Percentiles rank a stretch among this genome's conserved stretches.
Evolutionary conservation across 2,329 filamentous ascomycete genomes (phyloP).

Genomic region (Ascochyta clinopodiicola): DNA sequence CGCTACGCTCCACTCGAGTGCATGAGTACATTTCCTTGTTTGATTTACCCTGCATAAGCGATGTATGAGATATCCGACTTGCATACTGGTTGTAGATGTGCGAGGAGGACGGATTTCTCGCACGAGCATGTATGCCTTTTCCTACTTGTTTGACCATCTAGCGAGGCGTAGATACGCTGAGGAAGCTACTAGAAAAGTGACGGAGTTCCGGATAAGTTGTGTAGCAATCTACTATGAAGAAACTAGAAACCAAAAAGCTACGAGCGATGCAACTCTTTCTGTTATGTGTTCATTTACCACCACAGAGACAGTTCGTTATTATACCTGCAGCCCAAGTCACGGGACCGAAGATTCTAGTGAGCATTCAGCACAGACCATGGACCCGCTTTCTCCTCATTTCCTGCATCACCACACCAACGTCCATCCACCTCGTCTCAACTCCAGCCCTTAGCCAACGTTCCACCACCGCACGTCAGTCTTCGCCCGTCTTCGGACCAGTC

Average conservation of each 20-base stretch:
- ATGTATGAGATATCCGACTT: slow-evolving; percentile 52
- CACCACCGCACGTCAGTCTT: slow-evolving; percentile 1
- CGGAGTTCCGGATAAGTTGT: slow-evolving; percentile 29
- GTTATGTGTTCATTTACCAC: neutral
- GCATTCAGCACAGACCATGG: neutral
- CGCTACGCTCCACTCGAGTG: slow-evolving; percentile 40
- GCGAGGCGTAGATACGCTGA: slow-evolving; percentile 44
- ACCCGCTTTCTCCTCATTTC: slow-evolving; percentile 24
- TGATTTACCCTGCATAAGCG: slow-evolving; percentile 43
- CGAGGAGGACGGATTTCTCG: slow-evolving; percentile 53
- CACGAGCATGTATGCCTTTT: slow-evolving; percentile 22
- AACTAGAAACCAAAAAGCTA: neutral
- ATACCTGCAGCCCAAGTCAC: no score
- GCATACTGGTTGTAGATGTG: slow-evolving; percentile 46
- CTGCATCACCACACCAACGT: slow-evolving; percentile 21
- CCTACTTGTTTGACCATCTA: slow-evolving; percentile 35
- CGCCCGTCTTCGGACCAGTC: slow-evolving; percentile 14
- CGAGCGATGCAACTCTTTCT: neutral
- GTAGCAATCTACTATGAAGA: slow-evolving; percentile 1
- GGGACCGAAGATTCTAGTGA: slow-evolving; percentile 12
- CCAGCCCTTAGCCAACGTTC: slow-evolving; percentile 5
- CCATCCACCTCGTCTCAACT: slow-evolving; percentile 8
- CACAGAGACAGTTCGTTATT: neutral
- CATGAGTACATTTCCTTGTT: slow-evolving; percentile 22
- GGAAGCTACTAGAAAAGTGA: slow-evolving; percentile 48